A percentile compares a stretch with the other conserved stretches of the same genome.
These are phyloP conservation scores for Zelonia costaricensis DNA, from an alignment of 208 protist genomes.

Conservation along the genomic window DNA sequence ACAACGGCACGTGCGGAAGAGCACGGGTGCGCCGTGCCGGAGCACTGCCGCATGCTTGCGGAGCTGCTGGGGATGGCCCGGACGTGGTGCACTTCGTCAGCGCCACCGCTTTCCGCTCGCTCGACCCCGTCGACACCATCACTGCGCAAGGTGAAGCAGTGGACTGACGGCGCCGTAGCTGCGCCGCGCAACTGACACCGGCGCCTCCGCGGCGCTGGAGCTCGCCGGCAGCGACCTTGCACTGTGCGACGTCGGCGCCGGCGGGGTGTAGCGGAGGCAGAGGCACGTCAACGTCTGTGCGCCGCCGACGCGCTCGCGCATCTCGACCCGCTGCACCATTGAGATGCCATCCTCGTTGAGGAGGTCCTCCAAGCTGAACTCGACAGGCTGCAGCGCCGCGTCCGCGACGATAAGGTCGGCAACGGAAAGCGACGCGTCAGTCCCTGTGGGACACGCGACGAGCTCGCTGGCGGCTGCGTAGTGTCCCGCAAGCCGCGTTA, in stretches of 20 bases:
- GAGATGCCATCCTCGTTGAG: conserved; percentile 23
- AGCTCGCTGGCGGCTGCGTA: too few species aligned
- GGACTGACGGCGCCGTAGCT: conserved; percentile 28
- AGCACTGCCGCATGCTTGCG: too few species aligned
- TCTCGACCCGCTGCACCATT: conserved; percentile 12
- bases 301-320: conserved; percentile 11
- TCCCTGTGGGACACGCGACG: too few species aligned
- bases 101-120: too few species aligned
- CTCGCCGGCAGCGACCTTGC: neutral
- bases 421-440: too few species aligned
- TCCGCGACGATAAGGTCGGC: conserved; percentile 5
- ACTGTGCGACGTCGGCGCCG: neutral
- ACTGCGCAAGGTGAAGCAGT: neutral
- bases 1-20: too few species aligned
- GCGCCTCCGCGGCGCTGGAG: neutral
- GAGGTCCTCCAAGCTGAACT: conserved; percentile 28
- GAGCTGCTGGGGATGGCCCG: too few species aligned
- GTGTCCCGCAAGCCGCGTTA: conserved; percentile 40
- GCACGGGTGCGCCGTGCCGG: too few species aligned
- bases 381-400: conserved; percentile 8
- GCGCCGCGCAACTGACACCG: conserved; percentile 1
- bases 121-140: too few species aligned
- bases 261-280: conserved; percentile 18
- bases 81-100: too few species aligned
- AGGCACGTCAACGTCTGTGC: conserved; percentile 12